phyloP scores from a whole-genome alignment of 2,329 filamentous ascomycete genomes.

The Claviceps capensis region DNA sequence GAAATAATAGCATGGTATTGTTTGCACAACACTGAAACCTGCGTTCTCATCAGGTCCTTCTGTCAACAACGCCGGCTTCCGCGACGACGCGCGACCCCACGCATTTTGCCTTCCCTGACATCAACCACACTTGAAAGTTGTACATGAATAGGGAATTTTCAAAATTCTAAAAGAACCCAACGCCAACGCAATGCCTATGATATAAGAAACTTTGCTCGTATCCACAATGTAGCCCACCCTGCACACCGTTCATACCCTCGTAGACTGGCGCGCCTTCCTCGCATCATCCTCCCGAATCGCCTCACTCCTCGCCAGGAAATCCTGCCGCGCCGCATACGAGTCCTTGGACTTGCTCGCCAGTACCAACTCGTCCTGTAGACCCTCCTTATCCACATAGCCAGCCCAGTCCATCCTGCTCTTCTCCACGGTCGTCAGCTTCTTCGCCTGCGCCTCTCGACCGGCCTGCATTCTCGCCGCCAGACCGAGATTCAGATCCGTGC shows the following conservation, averaged over 20 bases:
- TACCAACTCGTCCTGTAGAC: constrained; percentile 54
- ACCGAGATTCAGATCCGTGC: constrained; percentile 45
- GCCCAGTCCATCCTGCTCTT: constrained; percentile 65
- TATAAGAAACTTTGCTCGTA: not conserved
- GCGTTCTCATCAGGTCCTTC: no score
- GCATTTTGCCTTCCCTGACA: no score
- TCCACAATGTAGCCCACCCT: not conserved
- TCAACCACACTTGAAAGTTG: no score
- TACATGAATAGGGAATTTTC: no score
- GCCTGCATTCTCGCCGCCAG: constrained; percentile 34
- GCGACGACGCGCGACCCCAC: no score
- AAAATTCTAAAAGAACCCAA: not conserved
- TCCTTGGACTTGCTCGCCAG: constrained; percentile 51
- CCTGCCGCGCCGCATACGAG: constrained; percentile 47
- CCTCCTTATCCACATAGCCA: constrained; percentile 56
- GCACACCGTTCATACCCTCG: constrained; percentile 13
- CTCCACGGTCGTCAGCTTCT: constrained; percentile 57
- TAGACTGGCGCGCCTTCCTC: constrained; percentile 36
- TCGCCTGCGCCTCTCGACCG: constrained; percentile 36
- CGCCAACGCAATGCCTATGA: not conserved
- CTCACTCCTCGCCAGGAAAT: constrained; percentile 53
- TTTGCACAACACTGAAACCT: no score
- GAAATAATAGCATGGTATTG: no score
- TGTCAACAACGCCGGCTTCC: no score
- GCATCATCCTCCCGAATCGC: constrained; percentile 47